phyloP scores from a whole-genome alignment of 2,329 filamentous ascomycete genomes.

The Didymella pomorum region DNA sequence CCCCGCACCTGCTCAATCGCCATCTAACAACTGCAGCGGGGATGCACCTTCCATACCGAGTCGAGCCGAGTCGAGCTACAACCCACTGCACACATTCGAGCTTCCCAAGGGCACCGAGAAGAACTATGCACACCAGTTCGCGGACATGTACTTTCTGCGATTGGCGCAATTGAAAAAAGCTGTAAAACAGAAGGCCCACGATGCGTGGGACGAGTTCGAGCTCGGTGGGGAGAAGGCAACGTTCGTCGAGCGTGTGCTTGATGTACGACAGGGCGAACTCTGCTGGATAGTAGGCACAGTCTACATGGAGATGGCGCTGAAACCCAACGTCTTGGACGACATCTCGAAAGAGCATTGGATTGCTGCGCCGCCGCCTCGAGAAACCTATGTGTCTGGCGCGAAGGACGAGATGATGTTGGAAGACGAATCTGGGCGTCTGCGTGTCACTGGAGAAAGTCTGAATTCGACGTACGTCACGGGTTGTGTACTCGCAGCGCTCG shows the following conservation, averaged over 20 bases:
- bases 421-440: slow-evolving; percentile 90
- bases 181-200: slow-evolving; percentile 75
- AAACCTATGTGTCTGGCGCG: slow-evolving; percentile 75
- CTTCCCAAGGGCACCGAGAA: slow-evolving; percentile 69
- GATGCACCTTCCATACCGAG: slow-evolving; percentile 34
- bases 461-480: slow-evolving; percentile 82
- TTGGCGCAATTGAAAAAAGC: slow-evolving; percentile 85
- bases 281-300: slow-evolving; percentile 96
- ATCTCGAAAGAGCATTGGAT: slow-evolving; percentile 97
- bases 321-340: slow-evolving; percentile 95
- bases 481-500: slow-evolving; percentile 91
- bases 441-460: slow-evolving; percentile 76
- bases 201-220: slow-evolving; percentile 78
- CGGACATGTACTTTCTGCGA: slow-evolving; percentile 96
- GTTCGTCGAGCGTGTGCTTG: slow-evolving; percentile 85
- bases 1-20: neutral
- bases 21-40: slow-evolving; percentile 33
- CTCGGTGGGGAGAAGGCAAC: slow-evolving; percentile 79
- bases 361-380: slow-evolving; percentile 76
- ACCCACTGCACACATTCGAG: slow-evolving; percentile 75
- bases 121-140: slow-evolving; percentile 94
- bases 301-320: slow-evolving; percentile 96
- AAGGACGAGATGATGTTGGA: slow-evolving; percentile 84
- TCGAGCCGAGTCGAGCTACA: slow-evolving; percentile 67
- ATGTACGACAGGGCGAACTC: slow-evolving; percentile 92